phyloP scores from a whole-genome alignment of 352 stramenopile genomes.

The Globisporangium cylindrosporum region DNA sequence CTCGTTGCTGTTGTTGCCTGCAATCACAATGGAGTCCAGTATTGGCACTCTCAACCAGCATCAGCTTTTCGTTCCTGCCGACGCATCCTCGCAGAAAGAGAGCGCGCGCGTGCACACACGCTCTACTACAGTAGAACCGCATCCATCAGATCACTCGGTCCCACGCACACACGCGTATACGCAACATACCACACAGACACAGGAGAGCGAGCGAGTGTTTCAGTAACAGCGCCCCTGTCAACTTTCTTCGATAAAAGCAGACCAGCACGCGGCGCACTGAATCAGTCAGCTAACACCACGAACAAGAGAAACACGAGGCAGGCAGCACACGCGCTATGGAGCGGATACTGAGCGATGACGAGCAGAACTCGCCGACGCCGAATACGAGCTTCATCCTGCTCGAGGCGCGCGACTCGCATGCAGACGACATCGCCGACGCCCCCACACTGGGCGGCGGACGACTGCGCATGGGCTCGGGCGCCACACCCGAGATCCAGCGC shows the following conservation, averaged over 20 bases:
- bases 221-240: neutral
- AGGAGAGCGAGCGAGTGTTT: too few species aligned
- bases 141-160: neutral
- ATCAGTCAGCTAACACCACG: neutral
- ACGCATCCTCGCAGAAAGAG: neutral
- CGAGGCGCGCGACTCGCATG: slow-evolving; percentile 37
- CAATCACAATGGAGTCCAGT: neutral
- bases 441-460: neutral
- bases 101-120: neutral
- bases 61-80: neutral
- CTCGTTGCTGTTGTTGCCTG: neutral
- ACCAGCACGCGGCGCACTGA: neutral
- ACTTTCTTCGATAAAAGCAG: slow-evolving; percentile 2
- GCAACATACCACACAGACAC: neutral
- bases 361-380: slow-evolving; percentile 30
- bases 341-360: slow-evolving; percentile 13
- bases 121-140: neutral
- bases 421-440: neutral
- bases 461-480: too few species aligned
- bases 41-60: neutral
- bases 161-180: neutral
- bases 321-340: neutral
- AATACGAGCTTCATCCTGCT: slow-evolving; percentile 63
- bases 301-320: neutral
- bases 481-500: slow-evolving; percentile 1